A percentile compares a stretch with the other conserved stretches of the same genome.
Conservation (phyloP, 2,329 filamentous ascomycete genomes). For the Canariomyces notabilis region DNA sequence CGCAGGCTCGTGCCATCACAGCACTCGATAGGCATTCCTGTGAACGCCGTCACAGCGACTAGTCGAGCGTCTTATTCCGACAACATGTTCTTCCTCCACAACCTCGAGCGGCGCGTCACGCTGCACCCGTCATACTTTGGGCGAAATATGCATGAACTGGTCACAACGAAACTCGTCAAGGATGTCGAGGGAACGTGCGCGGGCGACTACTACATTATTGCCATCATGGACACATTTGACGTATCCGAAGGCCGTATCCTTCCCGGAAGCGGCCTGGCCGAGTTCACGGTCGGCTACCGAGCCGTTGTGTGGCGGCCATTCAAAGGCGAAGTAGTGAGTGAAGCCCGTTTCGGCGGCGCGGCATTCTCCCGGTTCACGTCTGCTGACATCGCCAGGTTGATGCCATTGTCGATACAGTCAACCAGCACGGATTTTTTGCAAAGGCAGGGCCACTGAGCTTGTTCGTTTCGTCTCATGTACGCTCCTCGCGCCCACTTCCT, state of each 20-base stretch:
- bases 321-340: constrained; percentile 89
- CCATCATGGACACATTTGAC: constrained; percentile 93
- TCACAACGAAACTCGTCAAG: constrained; percentile 81
- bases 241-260: constrained; percentile 91
- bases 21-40: no score
- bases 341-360: not conserved
- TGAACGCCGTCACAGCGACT: no score
- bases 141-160: constrained; percentile 84
- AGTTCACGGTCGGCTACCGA: constrained; percentile 92
- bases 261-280: constrained; percentile 83
- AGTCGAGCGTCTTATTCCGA: not conserved
- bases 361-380: constrained; percentile 1
- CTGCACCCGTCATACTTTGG: constrained; percentile 97
- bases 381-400: constrained; percentile 61
- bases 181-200: constrained; percentile 95
- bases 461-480: constrained; percentile 78
- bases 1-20: no score
- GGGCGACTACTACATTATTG: constrained; percentile 95
- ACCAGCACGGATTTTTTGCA: constrained; percentile 86
- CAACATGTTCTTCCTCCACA: constrained; percentile 96
- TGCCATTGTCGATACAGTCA: constrained; percentile 86
- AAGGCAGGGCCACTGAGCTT: constrained; percentile 72
- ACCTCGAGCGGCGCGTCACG: constrained; percentile 89
- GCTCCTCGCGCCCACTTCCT: constrained; percentile 27
- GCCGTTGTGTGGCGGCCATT: constrained; percentile 98